These are phyloP conservation scores for Hygrophila difformis DNA, from an alignment of 257 asterid species.

Conservation along the genomic window DNA sequence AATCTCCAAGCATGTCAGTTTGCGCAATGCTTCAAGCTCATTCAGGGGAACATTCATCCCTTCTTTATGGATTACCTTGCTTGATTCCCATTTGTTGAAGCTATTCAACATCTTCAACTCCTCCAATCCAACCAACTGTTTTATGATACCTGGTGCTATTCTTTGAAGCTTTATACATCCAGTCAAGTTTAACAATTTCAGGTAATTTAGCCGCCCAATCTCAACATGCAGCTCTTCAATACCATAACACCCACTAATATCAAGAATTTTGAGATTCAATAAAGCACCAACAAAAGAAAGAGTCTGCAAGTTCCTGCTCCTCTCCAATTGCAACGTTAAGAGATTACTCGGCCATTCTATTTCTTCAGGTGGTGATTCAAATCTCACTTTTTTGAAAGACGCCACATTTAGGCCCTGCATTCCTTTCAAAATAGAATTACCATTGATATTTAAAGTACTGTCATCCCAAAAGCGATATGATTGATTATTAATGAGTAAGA, in stretches of 20 bases:
- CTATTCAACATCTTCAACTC: neutral
- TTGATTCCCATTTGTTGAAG: neutral
- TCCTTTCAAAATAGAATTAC: neutral
- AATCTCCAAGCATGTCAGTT: neutral
- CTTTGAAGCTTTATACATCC: neutral
- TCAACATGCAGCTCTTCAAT: neutral
- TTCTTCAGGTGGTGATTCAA: neutral
- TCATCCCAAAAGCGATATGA: no score
- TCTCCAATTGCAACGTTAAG: neutral
- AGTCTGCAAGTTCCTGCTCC: neutral
- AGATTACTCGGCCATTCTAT: neutral
- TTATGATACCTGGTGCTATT: neutral
- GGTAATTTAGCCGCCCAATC: neutral
- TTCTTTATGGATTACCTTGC: neutral
- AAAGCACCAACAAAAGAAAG: neutral
- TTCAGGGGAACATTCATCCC: neutral
- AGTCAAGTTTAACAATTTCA: neutral
- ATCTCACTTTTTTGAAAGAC: neutral
- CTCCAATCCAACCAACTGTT: neutral
- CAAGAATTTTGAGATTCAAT: neutral
- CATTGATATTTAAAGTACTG: neutral
- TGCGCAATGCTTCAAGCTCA: neutral
- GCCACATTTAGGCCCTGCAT: neutral
- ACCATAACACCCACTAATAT: neutral
- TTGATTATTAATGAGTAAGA: no score